A percentile compares a stretch with the other conserved stretches of the same genome.
Conservation (phyloP, 2,329 filamentous ascomycete species). For the Penicillium sp. region DNA sequence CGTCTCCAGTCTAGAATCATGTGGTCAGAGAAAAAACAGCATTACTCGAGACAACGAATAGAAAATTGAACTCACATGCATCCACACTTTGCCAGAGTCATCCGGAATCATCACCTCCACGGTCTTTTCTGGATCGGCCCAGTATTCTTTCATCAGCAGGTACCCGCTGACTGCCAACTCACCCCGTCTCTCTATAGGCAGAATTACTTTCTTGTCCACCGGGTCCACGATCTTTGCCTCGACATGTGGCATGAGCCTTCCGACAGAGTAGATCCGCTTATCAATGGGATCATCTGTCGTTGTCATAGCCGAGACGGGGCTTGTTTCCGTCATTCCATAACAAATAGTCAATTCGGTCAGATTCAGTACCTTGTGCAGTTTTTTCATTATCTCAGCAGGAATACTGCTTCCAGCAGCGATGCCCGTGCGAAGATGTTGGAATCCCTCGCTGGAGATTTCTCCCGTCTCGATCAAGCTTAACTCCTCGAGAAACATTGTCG, state of each 20-base stretch:
- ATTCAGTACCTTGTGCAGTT: slow-evolving; percentile 69
- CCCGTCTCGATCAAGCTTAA: slow-evolving; percentile 68
- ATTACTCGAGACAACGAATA: not conserved
- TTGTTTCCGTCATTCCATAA: slow-evolving; percentile 96
- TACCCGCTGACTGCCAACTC: slow-evolving; percentile 85
- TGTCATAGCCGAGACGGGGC: slow-evolving; percentile 70
- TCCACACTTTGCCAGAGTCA: slow-evolving; percentile 66
- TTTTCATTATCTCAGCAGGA: slow-evolving; percentile 67
- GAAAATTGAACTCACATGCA: slow-evolving; percentile 53
- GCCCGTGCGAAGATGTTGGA: slow-evolving; percentile 72
- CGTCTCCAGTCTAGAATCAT: slow-evolving; percentile 71
- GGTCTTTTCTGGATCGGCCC: slow-evolving; percentile 68
- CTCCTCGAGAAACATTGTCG: slow-evolving; percentile 91
- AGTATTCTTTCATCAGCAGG: slow-evolving; percentile 88
- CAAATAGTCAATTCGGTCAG: slow-evolving; percentile 83
- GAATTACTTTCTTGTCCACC: slow-evolving; percentile 54
- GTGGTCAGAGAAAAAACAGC: not conserved
- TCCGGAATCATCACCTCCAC: slow-evolving; percentile 63
- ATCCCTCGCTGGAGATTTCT: slow-evolving; percentile 50
- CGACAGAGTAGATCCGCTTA: slow-evolving; percentile 73
- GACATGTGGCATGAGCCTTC: slow-evolving; percentile 80
- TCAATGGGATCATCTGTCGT: slow-evolving; percentile 69
- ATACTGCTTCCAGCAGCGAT: slow-evolving; percentile 88
- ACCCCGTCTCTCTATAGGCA: slow-evolving; percentile 66
- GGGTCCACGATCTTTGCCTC: slow-evolving; percentile 73